Evolutionary conservation across 352 stramenopile genomes (phyloP), one percentile per base, ranked within the genome.

Genomic region (Pythium oligandrum): DNA sequence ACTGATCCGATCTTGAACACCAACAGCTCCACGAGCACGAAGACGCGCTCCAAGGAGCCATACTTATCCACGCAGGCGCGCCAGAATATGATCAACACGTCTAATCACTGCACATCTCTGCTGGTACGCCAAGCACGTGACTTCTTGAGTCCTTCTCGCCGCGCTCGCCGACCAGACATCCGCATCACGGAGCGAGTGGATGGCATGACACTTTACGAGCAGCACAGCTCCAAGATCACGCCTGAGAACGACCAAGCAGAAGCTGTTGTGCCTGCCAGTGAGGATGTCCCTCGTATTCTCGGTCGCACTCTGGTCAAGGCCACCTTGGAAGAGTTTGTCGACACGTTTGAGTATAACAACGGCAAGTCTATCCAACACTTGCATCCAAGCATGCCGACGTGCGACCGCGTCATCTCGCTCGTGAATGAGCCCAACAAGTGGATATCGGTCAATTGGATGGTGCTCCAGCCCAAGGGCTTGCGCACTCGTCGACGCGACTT

Each of bases 401-500:
- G 32, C 7, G 58, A 57, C n/a, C 45, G 48, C 35, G 49, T 75
- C 8, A 60, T 61, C 10, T 59, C 63, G 40, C 48, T 74, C n/a
- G 35, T 48, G 0, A 66, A 77, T 9, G 62, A 66, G 17, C 11
- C 39, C 10, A 53, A 69, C 42, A 57, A 66, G 42, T 63, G 53
- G 31, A 58, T 80, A 35, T 49, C 51, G 2, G 59, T 81, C 56
- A 61, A 75, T 9, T 73, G 66, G 55, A 55, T 70, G 38, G 55
- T 54, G 32, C 58, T 80, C 36, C 56, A 74, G 44, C 55, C 68
- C 8, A 52, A 39, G 10, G 48, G 38, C 44, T 34, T 58, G 6
- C 48, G 58, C 1, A 59, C 70, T 1, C 50, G 66, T 1, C 66
- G 63, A 17, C 68, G 73, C 3, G 73, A 83, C 40, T 80, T 83